Conservation (phyloP, 2,329 filamentous ascomycete species). For the Plectosphaerella plurivora region DNA sequence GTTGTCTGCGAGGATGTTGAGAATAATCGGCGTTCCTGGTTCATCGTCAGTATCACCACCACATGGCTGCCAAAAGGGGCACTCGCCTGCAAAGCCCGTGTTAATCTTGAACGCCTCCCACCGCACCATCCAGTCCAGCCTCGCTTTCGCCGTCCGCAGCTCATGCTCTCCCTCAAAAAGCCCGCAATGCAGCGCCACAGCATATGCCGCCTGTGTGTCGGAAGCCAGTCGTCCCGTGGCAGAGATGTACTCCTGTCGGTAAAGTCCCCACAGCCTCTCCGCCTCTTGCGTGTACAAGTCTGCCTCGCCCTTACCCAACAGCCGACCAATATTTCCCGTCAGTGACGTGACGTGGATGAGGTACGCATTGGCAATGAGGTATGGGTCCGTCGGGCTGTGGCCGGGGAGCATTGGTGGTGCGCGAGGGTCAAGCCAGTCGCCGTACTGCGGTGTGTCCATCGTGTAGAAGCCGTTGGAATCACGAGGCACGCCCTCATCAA, state of each 20-base stretch:
- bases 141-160: slow-evolving; percentile 15
- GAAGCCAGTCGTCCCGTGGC: slow-evolving; percentile 7
- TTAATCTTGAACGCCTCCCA: slow-evolving; percentile 28
- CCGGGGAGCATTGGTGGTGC: slow-evolving; percentile 4
- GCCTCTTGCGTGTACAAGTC: neutral
- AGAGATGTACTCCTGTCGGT: slow-evolving; percentile 16
- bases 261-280: slow-evolving; percentile 12
- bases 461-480: slow-evolving; percentile 32
- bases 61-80: slow-evolving; percentile 14
- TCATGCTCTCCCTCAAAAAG: slow-evolving; percentile 17
- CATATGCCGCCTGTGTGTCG: slow-evolving; percentile 15
- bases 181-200: slow-evolving; percentile 14
- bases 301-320: slow-evolving; percentile 1
- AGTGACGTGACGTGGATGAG: slow-evolving; percentile 3
- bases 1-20: slow-evolving; percentile 22
- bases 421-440: slow-evolving; percentile 9
- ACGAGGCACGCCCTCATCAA: slow-evolving; percentile 13
- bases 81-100: slow-evolving; percentile 36
- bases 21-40: slow-evolving; percentile 28
- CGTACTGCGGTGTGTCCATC: slow-evolving; percentile 26
- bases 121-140: slow-evolving; percentile 25
- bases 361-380: slow-evolving; percentile 7
- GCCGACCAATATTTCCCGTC: neutral
- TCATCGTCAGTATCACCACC: neutral
- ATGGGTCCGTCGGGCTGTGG: slow-evolving; percentile 5